These are phyloP conservation scores for Starmera stellimalicola DNA, from an alignment of 1,139 yeast genomes.

Conservation along the genomic window DNA sequence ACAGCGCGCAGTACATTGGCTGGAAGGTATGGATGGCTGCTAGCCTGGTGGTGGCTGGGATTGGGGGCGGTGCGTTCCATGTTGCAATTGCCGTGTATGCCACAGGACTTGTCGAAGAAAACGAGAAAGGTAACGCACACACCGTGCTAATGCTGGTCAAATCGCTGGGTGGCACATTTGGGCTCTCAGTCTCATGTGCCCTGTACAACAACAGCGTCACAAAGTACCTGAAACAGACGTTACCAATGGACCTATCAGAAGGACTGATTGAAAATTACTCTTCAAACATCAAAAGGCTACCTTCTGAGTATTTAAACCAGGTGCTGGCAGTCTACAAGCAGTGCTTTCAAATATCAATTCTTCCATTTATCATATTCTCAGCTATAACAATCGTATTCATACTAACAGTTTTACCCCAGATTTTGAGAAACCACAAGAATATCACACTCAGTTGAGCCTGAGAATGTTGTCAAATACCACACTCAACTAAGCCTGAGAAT, in stretches of 20 bases:
- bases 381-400: background rate
- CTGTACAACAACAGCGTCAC: conserved; percentile 10
- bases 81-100: conserved; percentile 30
- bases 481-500: no score
- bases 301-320: background rate
- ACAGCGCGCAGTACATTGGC: background rate
- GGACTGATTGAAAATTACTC: conserved; percentile 1
- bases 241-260: background rate
- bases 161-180: conserved; percentile 34
- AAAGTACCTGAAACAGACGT: background rate
- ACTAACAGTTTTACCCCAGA: no score
- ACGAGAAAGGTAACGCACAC: conserved; percentile 26
- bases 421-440: no score
- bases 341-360: background rate
- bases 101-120: conserved; percentile 28
- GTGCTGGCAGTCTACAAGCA: background rate
- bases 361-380: background rate
- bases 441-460: no score
- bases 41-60: conserved; percentile 21
- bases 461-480: no score
- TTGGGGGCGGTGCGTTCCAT: conserved; percentile 32
- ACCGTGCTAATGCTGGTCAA: conserved; percentile 16
- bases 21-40: background rate
- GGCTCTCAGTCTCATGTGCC: conserved; percentile 31
- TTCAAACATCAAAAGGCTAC: background rate